Evolutionary conservation across 805 yeast species (phyloP).

Genomic region (Candida pini): DNA sequence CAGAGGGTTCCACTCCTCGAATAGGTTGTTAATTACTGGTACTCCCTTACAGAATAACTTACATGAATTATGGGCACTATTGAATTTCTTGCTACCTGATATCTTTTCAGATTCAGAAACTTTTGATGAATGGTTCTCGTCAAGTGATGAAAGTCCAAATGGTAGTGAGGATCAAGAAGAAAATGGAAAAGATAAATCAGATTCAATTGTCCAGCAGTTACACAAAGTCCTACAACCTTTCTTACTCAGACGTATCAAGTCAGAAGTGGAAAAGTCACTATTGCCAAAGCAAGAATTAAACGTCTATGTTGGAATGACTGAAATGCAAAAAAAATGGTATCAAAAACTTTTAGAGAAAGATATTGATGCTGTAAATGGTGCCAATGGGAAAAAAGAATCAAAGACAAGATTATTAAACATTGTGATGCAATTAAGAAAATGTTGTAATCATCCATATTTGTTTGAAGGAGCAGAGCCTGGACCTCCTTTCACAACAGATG

Average conservation of each 20-base stretch:
- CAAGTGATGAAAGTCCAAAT: constrained; percentile 32
- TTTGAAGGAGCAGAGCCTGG: constrained; percentile 99
- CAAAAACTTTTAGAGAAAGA: constrained; percentile 83
- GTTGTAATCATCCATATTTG: constrained; percentile 94
- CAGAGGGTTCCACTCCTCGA: constrained; percentile 77
- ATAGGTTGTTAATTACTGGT: constrained; percentile 85
- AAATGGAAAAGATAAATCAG: no score
- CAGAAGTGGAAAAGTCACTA: constrained; percentile 88
- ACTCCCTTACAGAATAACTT: constrained; percentile 93
- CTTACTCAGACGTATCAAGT: constrained; percentile 78
- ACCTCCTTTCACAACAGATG: constrained; percentile 94
- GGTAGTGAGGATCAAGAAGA: constrained; percentile 73
- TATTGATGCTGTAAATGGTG: constrained; percentile 94
- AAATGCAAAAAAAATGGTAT: constrained; percentile 93
- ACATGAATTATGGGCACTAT: constrained; percentile 93
- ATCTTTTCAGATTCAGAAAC: constrained; percentile 87
- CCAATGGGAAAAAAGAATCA: constrained; percentile 85
- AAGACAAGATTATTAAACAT: constrained; percentile 87
- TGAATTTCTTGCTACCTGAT: constrained; percentile 88
- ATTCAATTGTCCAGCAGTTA: constrained; percentile 65
- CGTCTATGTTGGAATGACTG: constrained; percentile 89
- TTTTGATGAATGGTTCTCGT: constrained; percentile 85
- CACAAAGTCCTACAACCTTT: constrained; percentile 89
- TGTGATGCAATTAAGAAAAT: constrained; percentile 94
- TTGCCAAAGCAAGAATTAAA: constrained; percentile 88